Evolutionary conservation across 164 flowering plant species (phyloP).

Genomic region (Buxus sempervirens): DNA sequence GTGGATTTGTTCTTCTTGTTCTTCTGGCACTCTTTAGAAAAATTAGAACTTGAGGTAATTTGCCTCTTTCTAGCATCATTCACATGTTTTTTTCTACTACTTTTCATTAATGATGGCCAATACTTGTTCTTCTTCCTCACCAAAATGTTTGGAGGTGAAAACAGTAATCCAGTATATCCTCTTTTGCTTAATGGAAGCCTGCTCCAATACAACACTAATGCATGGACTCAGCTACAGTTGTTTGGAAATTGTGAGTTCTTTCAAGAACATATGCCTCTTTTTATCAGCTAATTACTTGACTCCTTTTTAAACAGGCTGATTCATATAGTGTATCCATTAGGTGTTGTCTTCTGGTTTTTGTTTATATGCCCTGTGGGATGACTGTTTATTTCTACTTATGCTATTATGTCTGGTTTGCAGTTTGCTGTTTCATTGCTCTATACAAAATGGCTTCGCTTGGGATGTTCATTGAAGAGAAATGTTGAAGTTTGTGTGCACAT

Average conservation of each 20-base stretch:
- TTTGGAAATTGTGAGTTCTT: conserved; percentile 64
- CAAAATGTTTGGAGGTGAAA: conserved; percentile 69
- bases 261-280: neutral
- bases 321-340: too few relatives aligned
- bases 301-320: too few relatives aligned
- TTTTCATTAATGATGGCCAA: conserved; percentile 4
- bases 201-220: conserved; percentile 43
- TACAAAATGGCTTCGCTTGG: neutral
- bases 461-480: neutral
- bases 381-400: neutral
- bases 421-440: too few relatives aligned
- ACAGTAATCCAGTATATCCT: conserved; percentile 34
- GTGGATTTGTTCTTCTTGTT: neutral
- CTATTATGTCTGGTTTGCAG: too few relatives aligned
- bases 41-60: conserved; percentile 4
- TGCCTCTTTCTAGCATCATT: neutral
- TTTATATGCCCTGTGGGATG: neutral
- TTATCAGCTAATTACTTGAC: neutral
- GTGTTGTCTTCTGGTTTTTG: too few relatives aligned
- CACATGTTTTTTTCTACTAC: neutral
- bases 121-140: conserved; percentile 16
- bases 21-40: neutral
- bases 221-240: conserved; percentile 64
- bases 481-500: neutral
- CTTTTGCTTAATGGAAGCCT: conserved; percentile 41